A percentile compares a stretch with the other conserved stretches of the same genome.
These are phyloP conservation scores for Globisporangium acanthophoron DNA, from an alignment of 352 stramenopile genomes.

Conservation along the genomic window DNA sequence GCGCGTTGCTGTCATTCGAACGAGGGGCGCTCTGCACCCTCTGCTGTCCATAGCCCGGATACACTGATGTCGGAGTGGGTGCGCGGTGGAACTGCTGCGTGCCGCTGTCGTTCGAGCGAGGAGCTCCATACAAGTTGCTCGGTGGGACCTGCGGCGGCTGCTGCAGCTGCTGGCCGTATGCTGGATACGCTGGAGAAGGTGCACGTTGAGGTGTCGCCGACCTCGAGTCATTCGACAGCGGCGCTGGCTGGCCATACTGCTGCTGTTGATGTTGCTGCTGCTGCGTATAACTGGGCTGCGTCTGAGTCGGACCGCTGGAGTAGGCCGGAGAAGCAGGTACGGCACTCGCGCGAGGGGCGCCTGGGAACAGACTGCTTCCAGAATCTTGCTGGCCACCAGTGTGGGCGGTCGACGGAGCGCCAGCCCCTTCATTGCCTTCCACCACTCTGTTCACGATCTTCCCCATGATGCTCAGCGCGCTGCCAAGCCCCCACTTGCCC, in stretches of 20 bases:
- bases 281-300: not conserved
- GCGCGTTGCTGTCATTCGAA: slow-evolving; percentile 9
- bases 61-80: slow-evolving; percentile 1
- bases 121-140: slow-evolving; percentile 11
- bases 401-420: slow-evolving; percentile 5
- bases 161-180: slow-evolving; percentile 6
- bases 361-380: slow-evolving; percentile 30
- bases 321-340: slow-evolving; percentile 13
- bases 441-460: slow-evolving; percentile 86
- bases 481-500: slow-evolving; percentile 77
- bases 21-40: slow-evolving; percentile 7
- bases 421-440: slow-evolving; percentile 54
- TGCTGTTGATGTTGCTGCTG: slow-evolving; percentile 7
- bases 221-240: slow-evolving; percentile 8
- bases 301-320: slow-evolving; percentile 7
- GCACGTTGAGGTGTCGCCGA: not conserved
- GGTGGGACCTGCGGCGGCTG: slow-evolving; percentile 5
- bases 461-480: slow-evolving; percentile 78
- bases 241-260: slow-evolving; percentile 13
- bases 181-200: slow-evolving; percentile 10
- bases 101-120: slow-evolving; percentile 13
- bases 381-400: slow-evolving; percentile 10
- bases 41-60: slow-evolving; percentile 2
- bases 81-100: slow-evolving; percentile 20
- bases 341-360: slow-evolving; percentile 19